A percentile compares a stretch with the other conserved stretches of the same genome.
These are phyloP conservation scores for Trichophyton equinum DNA, from an alignment of 2,329 filamentous ascomycete genomes.

Conservation along the genomic window DNA sequence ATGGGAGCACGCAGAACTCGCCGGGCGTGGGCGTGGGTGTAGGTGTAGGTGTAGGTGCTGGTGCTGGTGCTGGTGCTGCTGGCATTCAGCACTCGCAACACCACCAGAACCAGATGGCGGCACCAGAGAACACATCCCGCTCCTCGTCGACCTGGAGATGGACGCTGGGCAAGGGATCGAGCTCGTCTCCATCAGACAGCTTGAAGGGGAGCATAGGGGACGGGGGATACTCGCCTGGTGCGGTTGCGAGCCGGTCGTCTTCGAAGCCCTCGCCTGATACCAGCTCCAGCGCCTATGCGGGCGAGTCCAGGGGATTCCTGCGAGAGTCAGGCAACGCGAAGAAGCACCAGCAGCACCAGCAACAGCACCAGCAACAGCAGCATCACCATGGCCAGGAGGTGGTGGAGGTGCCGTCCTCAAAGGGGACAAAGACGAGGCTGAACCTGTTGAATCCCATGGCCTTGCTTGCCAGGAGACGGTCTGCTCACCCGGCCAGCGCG, in stretches of 20 bases:
- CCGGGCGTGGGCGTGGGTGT: neutral
- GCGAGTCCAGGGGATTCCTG: neutral
- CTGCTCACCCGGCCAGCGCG: constrained; percentile 38
- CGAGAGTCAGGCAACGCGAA: constrained; percentile 14
- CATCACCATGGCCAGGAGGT: neutral
- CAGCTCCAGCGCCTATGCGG: neutral
- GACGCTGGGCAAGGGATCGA: constrained; percentile 5
- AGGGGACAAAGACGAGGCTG: constrained; percentile 36
- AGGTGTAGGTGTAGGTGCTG: no score
- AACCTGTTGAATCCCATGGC: constrained; percentile 51
- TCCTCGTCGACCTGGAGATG: constrained; percentile 16
- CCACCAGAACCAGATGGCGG: neutral
- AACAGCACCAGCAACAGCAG: no score
- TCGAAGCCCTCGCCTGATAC: neutral
- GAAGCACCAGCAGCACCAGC: neutral
- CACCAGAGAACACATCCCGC: neutral
- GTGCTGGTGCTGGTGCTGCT: no score
- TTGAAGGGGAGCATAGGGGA: neutral
- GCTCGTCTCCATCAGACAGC: neutral
- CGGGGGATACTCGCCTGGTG: neutral
- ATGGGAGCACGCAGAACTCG: neutral
- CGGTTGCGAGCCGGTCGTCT: neutral
- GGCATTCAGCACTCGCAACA: no score
- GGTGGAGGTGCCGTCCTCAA: neutral
- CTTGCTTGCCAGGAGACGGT: constrained; percentile 45